Evolutionary conservation across 257 asterid species (phyloP).

Genomic region (Parsonsia alboflavescens): DNA sequence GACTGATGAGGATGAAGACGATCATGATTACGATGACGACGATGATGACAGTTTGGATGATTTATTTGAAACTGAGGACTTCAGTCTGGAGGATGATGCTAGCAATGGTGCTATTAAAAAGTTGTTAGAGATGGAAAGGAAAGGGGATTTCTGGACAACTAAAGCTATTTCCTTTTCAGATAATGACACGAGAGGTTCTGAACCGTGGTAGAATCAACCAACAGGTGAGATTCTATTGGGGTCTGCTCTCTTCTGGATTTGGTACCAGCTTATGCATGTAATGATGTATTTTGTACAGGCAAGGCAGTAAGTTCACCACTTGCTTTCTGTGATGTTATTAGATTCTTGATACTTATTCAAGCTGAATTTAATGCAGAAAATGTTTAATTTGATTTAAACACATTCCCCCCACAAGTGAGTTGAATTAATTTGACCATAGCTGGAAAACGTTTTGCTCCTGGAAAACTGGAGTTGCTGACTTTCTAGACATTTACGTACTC

Average conservation of each 20-base stretch:
- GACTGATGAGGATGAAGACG: conserved; percentile 23
- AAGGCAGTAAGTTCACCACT: not conserved
- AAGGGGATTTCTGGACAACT: conserved; percentile 55
- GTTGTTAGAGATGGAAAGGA: conserved; percentile 24
- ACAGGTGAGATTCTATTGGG: not conserved
- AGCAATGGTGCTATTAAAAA: conserved; percentile 28
- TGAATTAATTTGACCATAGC: too few species aligned
- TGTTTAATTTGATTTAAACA: too few species aligned
- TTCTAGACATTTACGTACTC: too few species aligned
- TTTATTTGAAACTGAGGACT: conserved; percentile 52
- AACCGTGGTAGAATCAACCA: conserved; percentile 51
- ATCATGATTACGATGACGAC: conserved; percentile 28
- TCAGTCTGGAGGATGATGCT: conserved; percentile 34
- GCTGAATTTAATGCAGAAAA: too few species aligned
- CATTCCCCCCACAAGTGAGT: too few species aligned
- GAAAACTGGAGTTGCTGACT: too few species aligned
- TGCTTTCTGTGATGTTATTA: not conserved
- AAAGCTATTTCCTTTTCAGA: conserved; percentile 24
- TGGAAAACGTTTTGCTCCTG: too few species aligned
- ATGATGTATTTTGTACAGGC: not conserved
- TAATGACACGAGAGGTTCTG: conserved; percentile 26
- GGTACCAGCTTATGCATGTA: not conserved
- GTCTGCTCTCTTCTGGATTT: conserved; percentile 2
- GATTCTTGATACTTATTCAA: too few species aligned
- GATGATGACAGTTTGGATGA: conserved; percentile 69